Base-by-base conservation (phyloP, 306 rosid genomes). In the Begonia fuchsioides region DNA sequence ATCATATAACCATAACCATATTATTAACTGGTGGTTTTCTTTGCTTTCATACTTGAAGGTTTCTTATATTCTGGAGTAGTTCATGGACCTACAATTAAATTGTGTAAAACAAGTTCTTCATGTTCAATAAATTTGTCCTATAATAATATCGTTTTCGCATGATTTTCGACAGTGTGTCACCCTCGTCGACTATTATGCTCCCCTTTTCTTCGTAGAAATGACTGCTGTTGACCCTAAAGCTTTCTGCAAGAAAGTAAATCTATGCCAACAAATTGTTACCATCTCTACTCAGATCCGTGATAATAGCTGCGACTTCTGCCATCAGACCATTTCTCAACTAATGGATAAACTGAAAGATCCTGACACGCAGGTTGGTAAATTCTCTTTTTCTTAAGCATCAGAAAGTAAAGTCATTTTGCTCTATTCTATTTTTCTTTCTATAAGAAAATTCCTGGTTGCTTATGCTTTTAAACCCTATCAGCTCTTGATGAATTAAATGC, bases 181-280 rank as follows among this genome's bases (percentile, higher is more conserved):
- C 46, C 57, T 82, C 74, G 96, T 86, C 77, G 74, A 82, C 66
- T 66, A 79, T 41, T 86, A 86, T 60, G 74, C 76, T 54, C 86
- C 96, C 18, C 77, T 79, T 45, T 76, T 86, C 77, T 79, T 86
- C 71, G 17, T 46, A 53, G 90, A 79, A 75, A 8, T 70, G 38
- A 19, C 72, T 52, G 9, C 74, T 10, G 0, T 79, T 56, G 60
- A 70, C 55, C 84, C 94, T 17, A 65, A 17, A 63, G 66, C 57
- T 2, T 79, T 86, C 64, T 82, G 96, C 76, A 39, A 51, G 61
- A 79, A 72, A 63, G 78, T 79, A 62, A 57, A 72, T 66, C 78
- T 86, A 63, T 86, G 96, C 58, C 47, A 70, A 44, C 38, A 63
- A 44, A 57, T 77, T 61, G 72, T 65, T 19, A 15, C 17, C 12